A percentile compares a stretch with the other conserved stretches of the same genome.
Conservation (phyloP, 768 basidiomycete species). For the Paxillus involutus region DNA sequence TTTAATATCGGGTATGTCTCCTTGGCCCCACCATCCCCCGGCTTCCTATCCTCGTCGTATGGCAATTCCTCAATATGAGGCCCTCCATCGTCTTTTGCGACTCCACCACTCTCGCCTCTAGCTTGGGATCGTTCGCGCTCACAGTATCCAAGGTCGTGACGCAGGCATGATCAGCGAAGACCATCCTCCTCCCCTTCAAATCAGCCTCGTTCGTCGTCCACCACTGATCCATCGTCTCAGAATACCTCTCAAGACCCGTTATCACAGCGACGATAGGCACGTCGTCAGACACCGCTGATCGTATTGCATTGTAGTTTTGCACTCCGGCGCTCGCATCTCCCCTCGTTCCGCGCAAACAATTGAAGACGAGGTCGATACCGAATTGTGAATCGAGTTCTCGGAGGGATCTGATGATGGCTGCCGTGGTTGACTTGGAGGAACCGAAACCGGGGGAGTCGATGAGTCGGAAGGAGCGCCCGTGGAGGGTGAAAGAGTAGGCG, state of each 20-base stretch:
- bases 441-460: slow-evolving; percentile 31
- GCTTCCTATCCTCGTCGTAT: slow-evolving; percentile 22
- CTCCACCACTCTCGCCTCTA: slow-evolving; percentile 24
- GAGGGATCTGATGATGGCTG: slow-evolving; percentile 24
- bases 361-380: slow-evolving; percentile 28
- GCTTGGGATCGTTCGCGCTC: slow-evolving; percentile 11
- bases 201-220: slow-evolving; percentile 37
- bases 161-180: slow-evolving; percentile 39
- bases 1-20: slow-evolving; percentile 27
- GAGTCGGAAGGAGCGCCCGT: slow-evolving; percentile 28
- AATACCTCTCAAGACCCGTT: slow-evolving; percentile 31
- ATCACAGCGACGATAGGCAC: slow-evolving; percentile 32
- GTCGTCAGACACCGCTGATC: slow-evolving; percentile 29
- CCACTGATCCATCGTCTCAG: slow-evolving; percentile 37
- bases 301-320: slow-evolving; percentile 27
- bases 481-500: slow-evolving; percentile 23
- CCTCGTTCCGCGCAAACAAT: slow-evolving; percentile 27
- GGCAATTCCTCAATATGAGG: slow-evolving; percentile 27
- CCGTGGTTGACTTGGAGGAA: slow-evolving; percentile 25
- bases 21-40: slow-evolving; percentile 22
- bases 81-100: slow-evolving; percentile 22
- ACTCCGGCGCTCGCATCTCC: slow-evolving; percentile 28
- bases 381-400: slow-evolving; percentile 27
- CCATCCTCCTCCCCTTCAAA: slow-evolving; percentile 34
- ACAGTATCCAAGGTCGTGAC: slow-evolving; percentile 33